Percentiles rank a stretch among this genome's conserved stretches.
phyloP scores from a whole-genome alignment of 2,329 filamentous ascomycete genomes.

The Leptographium galeiforme region DNA sequence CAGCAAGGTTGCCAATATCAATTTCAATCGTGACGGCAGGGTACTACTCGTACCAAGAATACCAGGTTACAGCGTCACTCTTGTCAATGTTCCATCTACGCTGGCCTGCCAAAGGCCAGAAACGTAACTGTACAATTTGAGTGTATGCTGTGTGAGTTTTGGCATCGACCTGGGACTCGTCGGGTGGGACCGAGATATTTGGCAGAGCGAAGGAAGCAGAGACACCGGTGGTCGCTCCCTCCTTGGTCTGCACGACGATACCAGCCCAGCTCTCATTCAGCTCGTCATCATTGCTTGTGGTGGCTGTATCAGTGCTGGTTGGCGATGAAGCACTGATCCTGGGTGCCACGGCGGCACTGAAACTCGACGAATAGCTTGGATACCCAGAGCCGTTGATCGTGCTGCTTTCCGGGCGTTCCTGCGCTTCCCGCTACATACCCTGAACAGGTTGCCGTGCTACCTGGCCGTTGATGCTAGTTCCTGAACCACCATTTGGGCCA shows the following conservation, averaged over 20 bases:
- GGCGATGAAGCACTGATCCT: too few relatives aligned
- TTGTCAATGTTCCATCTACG: background rate
- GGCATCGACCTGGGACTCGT: background rate
- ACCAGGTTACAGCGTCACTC: background rate
- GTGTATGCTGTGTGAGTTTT: background rate
- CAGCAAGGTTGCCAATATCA: background rate
- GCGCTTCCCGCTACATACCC: too few relatives aligned
- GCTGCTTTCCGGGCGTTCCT: too few relatives aligned
- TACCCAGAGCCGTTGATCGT: too few relatives aligned
- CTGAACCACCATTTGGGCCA: too few relatives aligned
- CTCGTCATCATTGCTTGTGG: background rate
- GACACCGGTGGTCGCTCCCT: background rate
- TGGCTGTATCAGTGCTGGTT: too few relatives aligned
- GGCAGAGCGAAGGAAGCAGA: background rate
- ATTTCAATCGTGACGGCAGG: background rate
- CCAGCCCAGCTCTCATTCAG: background rate
- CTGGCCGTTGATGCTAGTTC: too few relatives aligned
- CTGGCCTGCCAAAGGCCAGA: background rate
- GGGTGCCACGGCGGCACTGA: too few relatives aligned
- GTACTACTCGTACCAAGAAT: conserved; percentile 1
- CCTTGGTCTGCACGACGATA: background rate
- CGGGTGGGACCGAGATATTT: background rate
- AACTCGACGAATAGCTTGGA: too few relatives aligned
- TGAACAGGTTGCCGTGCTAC: too few relatives aligned
- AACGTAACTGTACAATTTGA: background rate